These are phyloP conservation scores for Aechmea fasciata DNA, from an alignment of 176 grass and related monocot species.

Conservation along the genomic window DNA sequence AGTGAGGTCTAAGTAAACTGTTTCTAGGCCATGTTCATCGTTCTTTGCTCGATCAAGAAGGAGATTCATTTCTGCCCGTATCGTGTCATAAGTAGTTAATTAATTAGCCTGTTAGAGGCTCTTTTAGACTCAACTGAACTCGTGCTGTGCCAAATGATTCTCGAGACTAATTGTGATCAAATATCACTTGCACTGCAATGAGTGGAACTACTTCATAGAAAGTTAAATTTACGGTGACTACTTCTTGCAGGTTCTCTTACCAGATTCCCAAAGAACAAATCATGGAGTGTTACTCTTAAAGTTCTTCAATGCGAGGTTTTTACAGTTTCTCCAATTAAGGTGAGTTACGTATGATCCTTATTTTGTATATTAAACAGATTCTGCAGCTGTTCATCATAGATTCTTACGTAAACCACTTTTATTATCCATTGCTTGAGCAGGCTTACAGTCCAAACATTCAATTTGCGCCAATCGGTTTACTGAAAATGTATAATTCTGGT, in stretches of 20 bases:
- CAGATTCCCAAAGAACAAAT: constrained; percentile 15
- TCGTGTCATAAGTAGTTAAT: too few species aligned
- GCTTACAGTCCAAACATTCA: constrained; percentile 8
- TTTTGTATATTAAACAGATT: neutral
- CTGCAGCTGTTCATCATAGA: neutral
- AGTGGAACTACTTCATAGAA: neutral
- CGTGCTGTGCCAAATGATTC: too few species aligned
- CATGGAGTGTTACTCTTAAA: constrained; percentile 17
- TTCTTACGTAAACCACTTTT: neutral
- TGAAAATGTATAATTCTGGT: constrained; percentile 27
- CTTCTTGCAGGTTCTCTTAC: constrained; percentile 13
- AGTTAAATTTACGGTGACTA: neutral
- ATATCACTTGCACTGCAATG: too few species aligned
- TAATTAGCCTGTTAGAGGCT: too few species aligned
- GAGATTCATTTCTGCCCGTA: too few species aligned
- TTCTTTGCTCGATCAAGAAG: too few species aligned
- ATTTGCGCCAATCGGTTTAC: constrained; percentile 21
- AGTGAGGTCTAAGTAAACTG: too few species aligned
- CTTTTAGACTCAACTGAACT: too few species aligned
- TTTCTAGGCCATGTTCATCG: too few species aligned
- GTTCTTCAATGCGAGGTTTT: constrained; percentile 20
- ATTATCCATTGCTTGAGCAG: neutral
- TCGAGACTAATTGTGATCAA: too few species aligned
- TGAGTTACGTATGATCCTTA: neutral
- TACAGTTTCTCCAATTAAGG: constrained; percentile 24